Base-by-base conservation (phyloP, 441 rosid species). In the Gossypium lobatum region DNA sequence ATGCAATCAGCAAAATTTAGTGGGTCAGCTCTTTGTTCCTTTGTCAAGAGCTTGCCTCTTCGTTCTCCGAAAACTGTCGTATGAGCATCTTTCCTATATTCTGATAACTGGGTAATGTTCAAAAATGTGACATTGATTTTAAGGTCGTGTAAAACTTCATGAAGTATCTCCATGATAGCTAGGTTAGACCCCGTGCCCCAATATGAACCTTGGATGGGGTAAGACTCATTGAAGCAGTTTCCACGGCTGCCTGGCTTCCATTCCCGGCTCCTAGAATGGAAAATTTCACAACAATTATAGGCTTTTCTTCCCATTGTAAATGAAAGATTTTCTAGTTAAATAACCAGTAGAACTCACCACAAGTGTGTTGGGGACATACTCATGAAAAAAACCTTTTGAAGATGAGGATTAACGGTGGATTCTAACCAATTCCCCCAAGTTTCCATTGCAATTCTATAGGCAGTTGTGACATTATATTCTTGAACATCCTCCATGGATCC, bases 291-390 rank as follows among this genome's bases (percentile, higher is more conserved):
- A 64, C 21, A 17, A 63, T 25, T 34, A 48, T 9, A 1, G 9
- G 9, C 20, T 28, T 11, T 9, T 48, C 5, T 14, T 17, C 13
- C 25, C 50, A 34, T 4, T 3, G 16, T 1, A 14, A 16, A 4
- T 9, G 39, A 67, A 48, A 48, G 34, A 53, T 46, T 68, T 61
- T 20, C 65, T 6, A 11, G 5, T 26, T 17, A 31, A 20, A 70
- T 34, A 20, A 42, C 6, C 4, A 11, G 72, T 46, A 71, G 21
- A 37, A 84, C 89, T 85, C 73, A 91, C 98, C 98, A 90, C 54
- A 95, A 70, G 78, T 95, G 99, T 74, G 98, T 93, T 0, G 99
- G 98, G 63, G 98, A 95, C 98, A 88, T 86, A 48, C 93, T 90
- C 82, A 86, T 87, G 93, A 95, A 95, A 86, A 88, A 95, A 26